These are phyloP conservation scores for Zygoascus hellenicus DNA, from an alignment of 1,139 yeast species.

Conservation along the genomic window DNA sequence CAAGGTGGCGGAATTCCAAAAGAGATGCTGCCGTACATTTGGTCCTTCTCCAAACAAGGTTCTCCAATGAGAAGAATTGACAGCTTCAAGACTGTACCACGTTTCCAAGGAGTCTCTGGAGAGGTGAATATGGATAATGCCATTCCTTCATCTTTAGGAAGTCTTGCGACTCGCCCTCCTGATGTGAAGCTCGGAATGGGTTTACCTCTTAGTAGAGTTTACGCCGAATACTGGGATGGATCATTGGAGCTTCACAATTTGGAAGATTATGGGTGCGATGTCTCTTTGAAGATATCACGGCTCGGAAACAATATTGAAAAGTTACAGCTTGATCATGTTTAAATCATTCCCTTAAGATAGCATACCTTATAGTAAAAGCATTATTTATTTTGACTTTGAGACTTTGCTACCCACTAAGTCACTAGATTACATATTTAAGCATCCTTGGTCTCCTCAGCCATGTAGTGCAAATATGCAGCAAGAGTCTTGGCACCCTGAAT, in stretches of 20 bases:
- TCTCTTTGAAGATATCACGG: constrained; percentile 69
- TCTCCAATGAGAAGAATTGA: constrained; percentile 27
- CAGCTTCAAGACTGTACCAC: constrained; percentile 34
- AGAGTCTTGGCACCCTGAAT: constrained; percentile 91
- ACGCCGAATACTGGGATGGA: constrained; percentile 97
- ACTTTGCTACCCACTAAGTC: not conserved
- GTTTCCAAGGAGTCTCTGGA: constrained; percentile 32
- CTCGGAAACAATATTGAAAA: constrained; percentile 63
- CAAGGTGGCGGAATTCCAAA: constrained; percentile 80
- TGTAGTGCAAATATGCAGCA: constrained; percentile 89
- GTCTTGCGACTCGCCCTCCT: constrained; percentile 65
- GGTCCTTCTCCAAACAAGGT: constrained; percentile 60
- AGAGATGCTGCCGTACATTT: constrained; percentile 53
- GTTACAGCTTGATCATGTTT: constrained; percentile 70
- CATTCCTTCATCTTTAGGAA: constrained; percentile 36
- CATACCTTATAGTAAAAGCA: constrained; percentile 54
- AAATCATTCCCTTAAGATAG: constrained; percentile 11
- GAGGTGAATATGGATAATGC: constrained; percentile 4
- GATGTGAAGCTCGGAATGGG: constrained; percentile 78
- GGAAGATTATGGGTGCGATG: constrained; percentile 90
- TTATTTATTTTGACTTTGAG: constrained; percentile 52
- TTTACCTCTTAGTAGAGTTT: constrained; percentile 82
- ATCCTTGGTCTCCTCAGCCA: constrained; percentile 44
- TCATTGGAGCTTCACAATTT: constrained; percentile 72
- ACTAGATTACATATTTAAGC: constrained; percentile 18